These are phyloP conservation scores for Tylopilus subfusipes DNA, from an alignment of 768 basidiomycete species.

Conservation along the genomic window DNA sequence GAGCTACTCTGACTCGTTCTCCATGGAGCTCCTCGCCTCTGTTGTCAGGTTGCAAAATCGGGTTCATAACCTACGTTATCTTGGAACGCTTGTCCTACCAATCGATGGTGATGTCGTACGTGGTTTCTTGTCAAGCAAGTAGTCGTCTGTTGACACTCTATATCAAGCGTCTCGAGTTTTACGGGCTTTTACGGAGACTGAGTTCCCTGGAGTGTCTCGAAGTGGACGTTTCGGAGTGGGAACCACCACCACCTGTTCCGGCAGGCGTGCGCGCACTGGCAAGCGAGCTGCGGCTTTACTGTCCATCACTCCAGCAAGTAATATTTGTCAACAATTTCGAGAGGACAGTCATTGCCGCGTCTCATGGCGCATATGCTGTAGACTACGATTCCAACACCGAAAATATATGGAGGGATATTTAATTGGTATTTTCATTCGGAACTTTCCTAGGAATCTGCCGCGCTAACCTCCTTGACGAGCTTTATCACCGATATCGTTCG, in stretches of 20 bases:
- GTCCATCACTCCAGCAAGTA: slow-evolving; percentile 45
- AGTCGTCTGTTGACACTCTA: slow-evolving; percentile 1
- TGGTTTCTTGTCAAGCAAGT: slow-evolving; percentile 16
- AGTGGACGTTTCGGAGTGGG: slow-evolving; percentile 64
- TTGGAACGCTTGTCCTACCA: slow-evolving; percentile 64
- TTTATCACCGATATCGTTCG: background rate
- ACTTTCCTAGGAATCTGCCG: background rate
- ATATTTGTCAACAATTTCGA: slow-evolving; percentile 67
- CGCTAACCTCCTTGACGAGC: slow-evolving; percentile 2
- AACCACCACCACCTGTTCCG: slow-evolving; percentile 49
- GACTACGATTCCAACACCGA: slow-evolving; percentile 27
- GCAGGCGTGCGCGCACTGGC: slow-evolving; percentile 56
- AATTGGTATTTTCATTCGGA: slow-evolving; percentile 14
- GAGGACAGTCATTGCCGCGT: slow-evolving; percentile 44
- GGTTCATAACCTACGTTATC: slow-evolving; percentile 46
- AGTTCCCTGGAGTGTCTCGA: slow-evolving; percentile 52
- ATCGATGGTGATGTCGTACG: slow-evolving; percentile 37
- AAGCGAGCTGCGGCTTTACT: slow-evolving; percentile 60
- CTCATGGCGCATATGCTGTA: slow-evolving; percentile 29
- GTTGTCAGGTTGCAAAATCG: slow-evolving; percentile 37
- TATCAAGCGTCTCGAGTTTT: slow-evolving; percentile 56
- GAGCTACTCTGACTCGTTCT: slow-evolving; percentile 51
- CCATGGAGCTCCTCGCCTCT: slow-evolving; percentile 47
- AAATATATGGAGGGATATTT: slow-evolving; percentile 33
- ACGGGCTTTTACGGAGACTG: slow-evolving; percentile 55